These are phyloP conservation scores for Kalmusia sp. DNA, from an alignment of 2,329 filamentous ascomycete genomes.

Conservation along the genomic window DNA sequence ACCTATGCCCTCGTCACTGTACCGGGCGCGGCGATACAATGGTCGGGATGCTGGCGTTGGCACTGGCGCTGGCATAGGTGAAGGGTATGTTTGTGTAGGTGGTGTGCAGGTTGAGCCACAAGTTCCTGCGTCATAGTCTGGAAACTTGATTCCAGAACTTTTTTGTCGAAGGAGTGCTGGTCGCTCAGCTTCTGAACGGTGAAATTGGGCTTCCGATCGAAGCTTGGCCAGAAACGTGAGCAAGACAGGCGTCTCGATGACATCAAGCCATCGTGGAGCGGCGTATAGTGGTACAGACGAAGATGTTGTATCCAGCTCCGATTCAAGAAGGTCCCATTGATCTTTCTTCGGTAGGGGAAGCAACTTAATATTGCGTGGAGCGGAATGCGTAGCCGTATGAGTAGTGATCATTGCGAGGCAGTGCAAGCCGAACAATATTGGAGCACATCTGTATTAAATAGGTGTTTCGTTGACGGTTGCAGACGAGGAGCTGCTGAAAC, in stretches of 20 bases:
- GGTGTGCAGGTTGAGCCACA: background rate
- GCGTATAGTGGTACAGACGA: background rate
- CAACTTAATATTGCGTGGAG: background rate
- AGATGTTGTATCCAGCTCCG: slow-evolving; percentile 10
- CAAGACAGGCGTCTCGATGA: slow-evolving; percentile 11
- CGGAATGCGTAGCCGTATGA: background rate
- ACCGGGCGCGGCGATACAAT: slow-evolving; percentile 1
- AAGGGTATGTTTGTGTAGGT: background rate
- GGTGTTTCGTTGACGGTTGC: slow-evolving; percentile 1
- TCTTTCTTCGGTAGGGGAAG: background rate
- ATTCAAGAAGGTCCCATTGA: slow-evolving; percentile 13
- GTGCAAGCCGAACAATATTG: background rate
- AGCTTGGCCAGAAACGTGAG: slow-evolving; percentile 16
- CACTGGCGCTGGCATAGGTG: too few relatives aligned
- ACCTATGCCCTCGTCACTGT: background rate
- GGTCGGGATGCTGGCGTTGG: background rate
- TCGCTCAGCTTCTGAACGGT: slow-evolving; percentile 6
- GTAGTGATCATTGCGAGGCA: background rate
- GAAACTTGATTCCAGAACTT: slow-evolving; percentile 1
- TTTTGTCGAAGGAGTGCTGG: background rate
- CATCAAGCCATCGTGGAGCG: slow-evolving; percentile 4
- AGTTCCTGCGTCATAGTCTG: slow-evolving; percentile 11
- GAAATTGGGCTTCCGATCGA: slow-evolving; percentile 14
- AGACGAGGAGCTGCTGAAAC: background rate
- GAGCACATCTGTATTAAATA: background rate